Evolutionary conservation across 1,139 yeast genomes (phyloP).

Genomic region (Arxiozyma telluris): DNA sequence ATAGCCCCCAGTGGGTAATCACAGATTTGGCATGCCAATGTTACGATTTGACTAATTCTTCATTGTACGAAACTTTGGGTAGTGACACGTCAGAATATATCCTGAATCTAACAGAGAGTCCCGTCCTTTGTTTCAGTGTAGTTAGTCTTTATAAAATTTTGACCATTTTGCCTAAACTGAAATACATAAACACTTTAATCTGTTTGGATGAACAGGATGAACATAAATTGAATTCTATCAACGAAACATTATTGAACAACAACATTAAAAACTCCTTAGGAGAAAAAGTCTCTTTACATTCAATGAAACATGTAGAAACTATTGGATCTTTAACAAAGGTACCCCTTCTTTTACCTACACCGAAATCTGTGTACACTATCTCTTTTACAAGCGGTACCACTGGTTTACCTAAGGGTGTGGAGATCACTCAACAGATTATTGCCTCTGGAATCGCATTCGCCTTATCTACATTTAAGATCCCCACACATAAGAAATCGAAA

Average conservation of each 20-base stretch:
- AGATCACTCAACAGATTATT: constrained; percentile 45
- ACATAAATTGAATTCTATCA: constrained; percentile 27
- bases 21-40: constrained; percentile 52
- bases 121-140: constrained; percentile 44
- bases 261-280: constrained; percentile 12
- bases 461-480: constrained; percentile 19
- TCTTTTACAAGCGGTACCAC: constrained; percentile 77
- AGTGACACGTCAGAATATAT: constrained; percentile 51
- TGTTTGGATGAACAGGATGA: constrained; percentile 45
- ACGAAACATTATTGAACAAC: constrained; percentile 16
- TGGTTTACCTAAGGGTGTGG: constrained; percentile 70
- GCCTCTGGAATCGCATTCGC: constrained; percentile 40
- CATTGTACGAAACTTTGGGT: constrained; percentile 59
- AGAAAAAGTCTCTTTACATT: constrained; percentile 33
- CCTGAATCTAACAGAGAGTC: constrained; percentile 46
- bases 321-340: constrained; percentile 45
- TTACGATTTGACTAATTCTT: constrained; percentile 46
- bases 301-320: constrained; percentile 44
- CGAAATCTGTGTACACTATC: constrained; percentile 52
- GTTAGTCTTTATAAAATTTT: constrained; percentile 40
- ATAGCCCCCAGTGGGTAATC: constrained; percentile 51
- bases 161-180: constrained; percentile 33
- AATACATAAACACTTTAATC: constrained; percentile 38
- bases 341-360: constrained; percentile 42
- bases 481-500: constrained; percentile 10